Evolutionary conservation across 2,329 filamentous ascomycete species (phyloP).

Genomic region (Lasiodiplodia hormozganensis): DNA sequence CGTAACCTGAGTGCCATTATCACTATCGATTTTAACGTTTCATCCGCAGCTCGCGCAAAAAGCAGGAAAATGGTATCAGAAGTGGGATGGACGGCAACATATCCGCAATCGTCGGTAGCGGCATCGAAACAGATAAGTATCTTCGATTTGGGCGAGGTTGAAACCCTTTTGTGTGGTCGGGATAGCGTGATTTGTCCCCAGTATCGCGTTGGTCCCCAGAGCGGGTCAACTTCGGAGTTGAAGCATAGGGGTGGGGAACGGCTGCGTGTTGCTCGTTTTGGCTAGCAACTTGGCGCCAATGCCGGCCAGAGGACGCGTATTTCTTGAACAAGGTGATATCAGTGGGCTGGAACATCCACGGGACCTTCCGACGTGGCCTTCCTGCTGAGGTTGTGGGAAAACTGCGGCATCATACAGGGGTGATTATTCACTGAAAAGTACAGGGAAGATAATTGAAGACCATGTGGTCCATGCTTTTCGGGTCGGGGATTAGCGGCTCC

Average conservation of each 20-base stretch:
- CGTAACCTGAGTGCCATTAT: background rate
- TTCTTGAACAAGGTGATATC: too few species aligned
- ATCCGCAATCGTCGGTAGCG: background rate
- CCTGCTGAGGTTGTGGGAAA: too few species aligned
- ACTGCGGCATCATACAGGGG: too few species aligned
- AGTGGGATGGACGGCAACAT: background rate
- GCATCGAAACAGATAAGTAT: background rate
- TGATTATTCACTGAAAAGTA: too few species aligned
- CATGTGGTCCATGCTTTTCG: too few species aligned
- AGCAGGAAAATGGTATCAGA: conserved; percentile 15
- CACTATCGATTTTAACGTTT: background rate
- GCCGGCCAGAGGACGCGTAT: too few species aligned
- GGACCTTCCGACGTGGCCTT: too few species aligned
- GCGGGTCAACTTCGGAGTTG: background rate
- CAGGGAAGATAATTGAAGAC: too few species aligned
- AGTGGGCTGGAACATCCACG: too few species aligned
- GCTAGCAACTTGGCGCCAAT: background rate
- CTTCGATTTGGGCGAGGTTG: too few species aligned
- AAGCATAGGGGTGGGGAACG: background rate
- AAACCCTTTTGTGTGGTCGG: background rate
- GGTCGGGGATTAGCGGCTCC: too few species aligned
- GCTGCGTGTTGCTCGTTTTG: background rate
- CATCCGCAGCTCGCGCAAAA: background rate
- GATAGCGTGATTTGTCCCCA: conserved; percentile 9
- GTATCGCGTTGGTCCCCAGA: conserved; percentile 5